phyloP scores from a whole-genome alignment of 106 monocot species.

The Acorus gramineus region DNA sequence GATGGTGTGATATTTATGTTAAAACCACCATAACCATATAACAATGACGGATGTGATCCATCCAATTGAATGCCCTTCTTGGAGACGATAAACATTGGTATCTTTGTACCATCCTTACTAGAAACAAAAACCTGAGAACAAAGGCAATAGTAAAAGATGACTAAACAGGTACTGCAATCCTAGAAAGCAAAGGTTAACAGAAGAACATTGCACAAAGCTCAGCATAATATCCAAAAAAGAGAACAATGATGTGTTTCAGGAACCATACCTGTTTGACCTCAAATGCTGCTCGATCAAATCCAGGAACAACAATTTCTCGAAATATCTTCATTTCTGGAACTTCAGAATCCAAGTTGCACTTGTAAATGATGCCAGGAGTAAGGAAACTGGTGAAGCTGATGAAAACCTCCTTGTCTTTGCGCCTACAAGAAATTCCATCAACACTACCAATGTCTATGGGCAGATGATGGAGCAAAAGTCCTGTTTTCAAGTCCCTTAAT shows the following conservation, averaged over 20 bases:
- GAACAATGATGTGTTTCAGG: not conserved
- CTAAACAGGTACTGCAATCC: too few relatives aligned
- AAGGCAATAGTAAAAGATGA: too few relatives aligned
- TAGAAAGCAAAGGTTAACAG: too few relatives aligned
- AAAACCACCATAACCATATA: conserved; percentile 97
- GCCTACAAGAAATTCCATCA: conserved; percentile 51
- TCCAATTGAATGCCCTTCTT: conserved; percentile 61
- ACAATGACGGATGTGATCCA: conserved; percentile 72
- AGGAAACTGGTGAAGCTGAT: conserved; percentile 88
- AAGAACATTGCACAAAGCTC: too few relatives aligned
- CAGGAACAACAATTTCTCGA: conserved; percentile 72
- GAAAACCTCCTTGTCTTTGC: conserved; percentile 58
- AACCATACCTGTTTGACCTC: conserved; percentile 71
- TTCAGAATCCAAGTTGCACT: conserved; percentile 52
- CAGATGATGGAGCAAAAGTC: conserved; percentile 46
- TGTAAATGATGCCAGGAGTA: conserved; percentile 79
- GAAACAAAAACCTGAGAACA: conserved; percentile 57
- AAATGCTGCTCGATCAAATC: conserved; percentile 57
- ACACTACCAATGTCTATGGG: conserved; percentile 84
- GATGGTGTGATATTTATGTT: conserved; percentile 72
- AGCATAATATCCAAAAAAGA: too few relatives aligned
- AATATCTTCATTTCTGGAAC: conserved; percentile 69
- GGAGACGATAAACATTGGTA: conserved; percentile 92
- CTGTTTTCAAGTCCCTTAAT: conserved; percentile 72
- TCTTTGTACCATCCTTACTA: conserved; percentile 82